Base-by-base conservation (phyloP, 805 yeast species). In the Ascoidea rubescens region DNA sequence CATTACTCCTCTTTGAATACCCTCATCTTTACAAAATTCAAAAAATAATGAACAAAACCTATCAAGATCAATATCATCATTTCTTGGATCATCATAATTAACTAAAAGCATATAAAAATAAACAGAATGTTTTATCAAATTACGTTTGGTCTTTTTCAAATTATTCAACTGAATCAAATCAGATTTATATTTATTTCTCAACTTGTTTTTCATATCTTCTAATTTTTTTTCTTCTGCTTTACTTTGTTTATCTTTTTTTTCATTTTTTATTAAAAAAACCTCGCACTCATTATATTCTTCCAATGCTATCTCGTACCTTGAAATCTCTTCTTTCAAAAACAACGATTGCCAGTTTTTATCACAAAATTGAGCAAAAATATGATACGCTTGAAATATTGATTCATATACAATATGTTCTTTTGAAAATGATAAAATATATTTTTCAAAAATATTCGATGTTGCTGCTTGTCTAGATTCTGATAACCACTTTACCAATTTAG, bases 41-140 rank as follows among this genome's bases (percentile, higher is more conserved):
- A 91, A 70, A 95, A 97, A 91, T 8, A 91, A 64, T 0, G 90
- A 84, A 64, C 90, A 83, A 55, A 90, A 83, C 52, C 86, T 77
- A 60, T 87, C 95, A 32, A 84, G 67, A 50, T 78, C 83, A 54
- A 76, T 78, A 49, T 76, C 79, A 51, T 73, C 75, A 54, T 63
- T 70, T 2, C 57, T 60, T 31, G 50, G 47, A 43, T 60, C 59
- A 14, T 59, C 59, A 48, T 73, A 76, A 47, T 71, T 63, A 17
- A 68, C 64, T 1, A 71, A 62, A n/a, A 85, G 71, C 51, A 88
- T 59, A 59, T 82, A 87, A 56, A 76, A 82, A 28, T 71, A 73
- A 14, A 82, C 68, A 0, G 95, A 78, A 42, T 76, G 73, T 30
- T 65, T 65, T 5, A 79, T 69, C 58, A 82, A 78, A 1, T 61